A percentile compares a stretch with the other conserved stretches of the same genome.
phyloP scores from a whole-genome alignment of 345 rosid genomes.

The Chamaenerion angustifolium region DNA sequence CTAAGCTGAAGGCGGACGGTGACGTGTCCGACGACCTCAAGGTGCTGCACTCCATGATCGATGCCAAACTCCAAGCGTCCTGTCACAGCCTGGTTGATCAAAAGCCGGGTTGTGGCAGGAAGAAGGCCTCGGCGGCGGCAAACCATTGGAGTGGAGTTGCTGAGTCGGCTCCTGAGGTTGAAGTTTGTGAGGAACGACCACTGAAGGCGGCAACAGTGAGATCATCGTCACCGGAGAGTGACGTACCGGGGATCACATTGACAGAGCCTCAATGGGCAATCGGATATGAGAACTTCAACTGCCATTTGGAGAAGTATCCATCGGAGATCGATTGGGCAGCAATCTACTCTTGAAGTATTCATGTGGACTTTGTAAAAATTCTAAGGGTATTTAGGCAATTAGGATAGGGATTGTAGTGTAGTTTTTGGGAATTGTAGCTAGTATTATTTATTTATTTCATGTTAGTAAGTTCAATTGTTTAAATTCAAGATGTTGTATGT shows the following conservation, averaged over 20 bases:
- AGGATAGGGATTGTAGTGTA: constrained; percentile 25
- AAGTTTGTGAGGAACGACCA: constrained; percentile 2
- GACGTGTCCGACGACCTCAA: constrained; percentile 69
- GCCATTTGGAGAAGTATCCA: constrained; percentile 54
- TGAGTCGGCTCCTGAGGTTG: constrained; percentile 2
- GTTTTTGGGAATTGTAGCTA: constrained; percentile 36
- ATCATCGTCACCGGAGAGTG: constrained; percentile 17
- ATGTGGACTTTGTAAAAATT: too few species aligned
- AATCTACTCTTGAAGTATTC: constrained; percentile 11
- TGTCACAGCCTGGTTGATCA: constrained; percentile 51
- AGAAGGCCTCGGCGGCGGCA: constrained; percentile 8
- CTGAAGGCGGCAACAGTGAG: constrained; percentile 16
- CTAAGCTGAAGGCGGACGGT: constrained; percentile 49
- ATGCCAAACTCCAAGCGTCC: constrained; percentile 77
- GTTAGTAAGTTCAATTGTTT: too few species aligned
- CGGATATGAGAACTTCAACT: constrained; percentile 30
- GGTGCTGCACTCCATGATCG: constrained; percentile 79
- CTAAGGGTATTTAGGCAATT: too few species aligned
- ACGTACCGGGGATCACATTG: constrained; percentile 42
- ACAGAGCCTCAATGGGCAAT: constrained; percentile 28
- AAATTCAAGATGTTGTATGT: too few species aligned
- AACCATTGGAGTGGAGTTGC: background rate
- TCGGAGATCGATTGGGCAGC: constrained; percentile 95
- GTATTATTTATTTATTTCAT: background rate
- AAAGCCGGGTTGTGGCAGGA: constrained; percentile 36